Base-by-base conservation (phyloP, 805 yeast genomes). In the Metschnikowia bowlesiae region DNA sequence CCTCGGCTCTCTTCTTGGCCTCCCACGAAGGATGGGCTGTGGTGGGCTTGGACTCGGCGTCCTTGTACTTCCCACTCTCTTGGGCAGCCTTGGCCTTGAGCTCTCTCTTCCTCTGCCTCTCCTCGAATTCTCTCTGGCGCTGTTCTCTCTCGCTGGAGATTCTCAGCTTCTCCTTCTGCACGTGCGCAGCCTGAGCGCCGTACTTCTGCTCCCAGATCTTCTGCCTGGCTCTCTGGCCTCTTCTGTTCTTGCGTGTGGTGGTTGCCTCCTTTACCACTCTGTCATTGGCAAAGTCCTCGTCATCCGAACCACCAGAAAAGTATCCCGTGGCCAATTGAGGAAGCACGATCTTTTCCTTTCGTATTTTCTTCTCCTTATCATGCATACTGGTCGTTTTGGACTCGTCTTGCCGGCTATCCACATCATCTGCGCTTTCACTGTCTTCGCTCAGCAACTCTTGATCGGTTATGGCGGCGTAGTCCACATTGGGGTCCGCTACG, bases 161-260 rank as follows among this genome's bases (percentile, higher is more conserved):
- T 39, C 83, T 75, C 44, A 76, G 81, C n/a, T 74, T 68, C 59
- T 87, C 87, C 57, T 83, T 79, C 61, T 80, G 75, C 26, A 91
- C 79, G 66, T 94, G 99, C 50, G 82, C 84, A n/a, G 99, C 99
- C 28, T 75, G 71, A 16, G 67, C 66, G 29, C 98, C 98, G 64
- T 76, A 94, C 66, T 94, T 92, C 69, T 80, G 73, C 64, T 90
- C 99, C 98, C 98, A 94, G 47, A 94, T 89, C 74, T 87, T 86
- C 66, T 92, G 94, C 71, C 99, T 83, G 1, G 97, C 99, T 53
- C 98, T 78, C 72, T 94, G 99, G 28, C 99, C 99, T 67, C 97
- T 82, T 70, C 99, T 79, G 67, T 94, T 94, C 60, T 90, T 89
- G 55, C 92, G 79, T 16, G 75, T 76, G 30, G 79, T 62, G 1